Evolutionary conservation across 208 protist genomes (phyloP), one percentile per base, ranked within the genome.

Genomic region (Strigomonas culicis): DNA sequence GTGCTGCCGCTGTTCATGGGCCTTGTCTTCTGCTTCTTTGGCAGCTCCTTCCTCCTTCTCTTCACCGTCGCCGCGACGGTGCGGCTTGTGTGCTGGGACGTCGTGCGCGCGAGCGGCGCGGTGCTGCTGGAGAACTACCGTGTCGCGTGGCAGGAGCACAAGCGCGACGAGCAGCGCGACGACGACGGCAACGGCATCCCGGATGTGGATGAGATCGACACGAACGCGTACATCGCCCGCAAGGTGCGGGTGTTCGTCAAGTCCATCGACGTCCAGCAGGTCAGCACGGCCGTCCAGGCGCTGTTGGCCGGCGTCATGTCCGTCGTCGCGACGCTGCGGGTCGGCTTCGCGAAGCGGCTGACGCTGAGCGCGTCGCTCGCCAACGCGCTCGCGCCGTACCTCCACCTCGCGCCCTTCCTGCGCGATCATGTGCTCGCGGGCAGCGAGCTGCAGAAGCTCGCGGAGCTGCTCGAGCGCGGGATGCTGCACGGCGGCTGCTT

Each of bases 21-120:
- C 47, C 67, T 94, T 19, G 64, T 61, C 10, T 51, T 94, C 22
- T 93, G 83, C 71, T 94, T 96, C 62, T 94, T 94, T 63, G 90
- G 90, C 17, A 84, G 87, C 19, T 73, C 64, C 59, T 96, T 89
- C 66, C 72, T 78, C 27, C 84, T 87, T 59, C 64, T 90, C 24
- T 75, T 94, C 43, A 76, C 90, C 4, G 81, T 82, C 0, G 58
- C 85, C 11, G 90, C 92, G 61, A 88, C 88, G 31, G 72, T 93
- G 51, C 78, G 76, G 1, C 59, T 96, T 53, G 75, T 84, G 15
- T 84, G 75, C 46, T 92, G 87, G 86, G 76, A 84, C 28, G 70
- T 78, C 47, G 70, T 92, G 21, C 75, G 69, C 46, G 34, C 50
- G 28, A 79, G 70, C 28, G 69, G 76, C 13, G 21, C 39, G 2